A percentile compares a stretch with the other conserved stretches of the same genome.
These are phyloP conservation scores for Royoungia palumana DNA, from an alignment of 768 basidiomycete species.

Conservation along the genomic window DNA sequence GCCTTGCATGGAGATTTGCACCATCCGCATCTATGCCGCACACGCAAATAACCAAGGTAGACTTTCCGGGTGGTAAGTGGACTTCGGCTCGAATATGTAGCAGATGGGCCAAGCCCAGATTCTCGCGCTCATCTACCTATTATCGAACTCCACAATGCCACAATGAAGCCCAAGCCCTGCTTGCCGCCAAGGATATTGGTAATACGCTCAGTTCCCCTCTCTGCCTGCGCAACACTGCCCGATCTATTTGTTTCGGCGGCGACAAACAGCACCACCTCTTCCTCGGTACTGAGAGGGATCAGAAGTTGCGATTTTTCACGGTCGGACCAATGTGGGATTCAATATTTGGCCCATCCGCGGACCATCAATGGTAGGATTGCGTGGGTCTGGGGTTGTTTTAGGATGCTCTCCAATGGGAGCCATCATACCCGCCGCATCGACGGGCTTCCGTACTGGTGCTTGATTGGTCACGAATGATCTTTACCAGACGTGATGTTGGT, in stretches of 20 bases:
- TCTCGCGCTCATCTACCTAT: constrained; percentile 7
- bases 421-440: constrained; percentile 18
- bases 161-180: background rate
- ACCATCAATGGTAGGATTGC: constrained; percentile 13
- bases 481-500: constrained; percentile 13
- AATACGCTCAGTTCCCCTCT: constrained; percentile 1
- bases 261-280: constrained; percentile 1
- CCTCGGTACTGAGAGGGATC: constrained; percentile 6
- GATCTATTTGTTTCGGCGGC: background rate
- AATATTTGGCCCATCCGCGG: constrained; percentile 21
- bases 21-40: constrained; percentile 7
- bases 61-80: background rate
- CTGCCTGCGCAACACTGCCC: constrained; percentile 8
- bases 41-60: constrained; percentile 6
- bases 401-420: constrained; percentile 9
- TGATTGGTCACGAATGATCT: constrained; percentile 16
- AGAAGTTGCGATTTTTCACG: constrained; percentile 3
- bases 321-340: constrained; percentile 6
- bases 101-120: background rate
- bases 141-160: background rate
- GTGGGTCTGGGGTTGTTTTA: constrained; percentile 17
- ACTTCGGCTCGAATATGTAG: background rate
- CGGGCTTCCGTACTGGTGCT: constrained; percentile 20
- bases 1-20: background rate
- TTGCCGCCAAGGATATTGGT: background rate